Percentiles rank a stretch among this genome's conserved stretches.
Conservation (phyloP, 768 basidiomycete genomes). For the Leucosporidium scottii region DNA sequence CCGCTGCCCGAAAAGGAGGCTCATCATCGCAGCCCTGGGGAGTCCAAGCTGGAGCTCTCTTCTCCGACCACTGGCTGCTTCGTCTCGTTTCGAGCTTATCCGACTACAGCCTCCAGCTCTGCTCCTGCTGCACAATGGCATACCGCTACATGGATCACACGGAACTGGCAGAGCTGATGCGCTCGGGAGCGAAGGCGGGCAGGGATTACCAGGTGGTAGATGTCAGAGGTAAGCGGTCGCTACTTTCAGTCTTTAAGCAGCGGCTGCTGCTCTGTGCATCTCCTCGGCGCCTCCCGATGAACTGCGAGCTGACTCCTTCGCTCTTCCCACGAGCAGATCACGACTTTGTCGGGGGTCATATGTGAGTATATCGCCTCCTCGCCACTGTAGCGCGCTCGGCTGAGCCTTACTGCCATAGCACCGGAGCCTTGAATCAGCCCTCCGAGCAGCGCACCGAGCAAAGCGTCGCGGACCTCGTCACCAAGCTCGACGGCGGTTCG, state of each 20-base stretch:
- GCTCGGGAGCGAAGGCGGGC: not conserved
- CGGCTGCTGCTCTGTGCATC: no score
- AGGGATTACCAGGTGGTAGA: constrained; percentile 17
- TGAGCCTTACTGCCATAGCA: not conserved
- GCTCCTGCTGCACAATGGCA: not conserved
- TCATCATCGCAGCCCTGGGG: no score
- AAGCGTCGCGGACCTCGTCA: constrained; percentile 17
- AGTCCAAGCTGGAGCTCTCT: no score
- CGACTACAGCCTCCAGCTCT: no score
- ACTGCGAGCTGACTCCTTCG: not conserved
- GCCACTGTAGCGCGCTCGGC: not conserved
- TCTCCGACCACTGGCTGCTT: no score
- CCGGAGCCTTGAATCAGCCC: constrained; percentile 16
- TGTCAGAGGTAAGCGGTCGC: not conserved
- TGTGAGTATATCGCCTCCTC: not conserved
- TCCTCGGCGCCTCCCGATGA: no score
- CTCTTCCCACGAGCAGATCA: not conserved
- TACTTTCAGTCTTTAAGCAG: no score
- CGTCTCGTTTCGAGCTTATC: no score
- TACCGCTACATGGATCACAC: constrained; percentile 20
- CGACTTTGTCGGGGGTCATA: constrained; percentile 23
- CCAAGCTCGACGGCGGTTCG: constrained; percentile 11
- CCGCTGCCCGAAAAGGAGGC: no score
- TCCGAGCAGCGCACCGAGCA: constrained; percentile 15
- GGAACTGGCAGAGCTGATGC: constrained; percentile 7